Evolutionary conservation across 257 asterid species (phyloP).

Genomic region (Plantago ovata): DNA sequence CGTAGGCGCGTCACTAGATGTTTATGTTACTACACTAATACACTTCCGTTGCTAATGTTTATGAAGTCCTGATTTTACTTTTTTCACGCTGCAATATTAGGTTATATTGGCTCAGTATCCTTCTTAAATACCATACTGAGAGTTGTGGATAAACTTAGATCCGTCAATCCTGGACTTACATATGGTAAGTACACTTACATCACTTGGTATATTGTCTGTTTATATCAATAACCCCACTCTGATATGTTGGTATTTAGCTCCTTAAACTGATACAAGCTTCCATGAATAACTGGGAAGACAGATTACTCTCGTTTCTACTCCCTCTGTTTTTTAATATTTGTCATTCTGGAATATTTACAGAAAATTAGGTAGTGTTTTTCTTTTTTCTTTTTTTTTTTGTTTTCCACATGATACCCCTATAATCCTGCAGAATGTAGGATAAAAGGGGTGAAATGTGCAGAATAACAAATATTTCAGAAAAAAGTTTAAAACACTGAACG

Average conservation of each 20-base stretch:
- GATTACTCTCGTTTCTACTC: too few species aligned
- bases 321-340: too few species aligned
- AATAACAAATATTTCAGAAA: too few species aligned
- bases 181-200: conserved; percentile 53
- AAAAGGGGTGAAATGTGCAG: too few species aligned
- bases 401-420: too few species aligned
- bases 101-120: conserved; percentile 94
- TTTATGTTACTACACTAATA: not conserved
- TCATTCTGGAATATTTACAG: too few species aligned
- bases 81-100: conserved; percentile 37
- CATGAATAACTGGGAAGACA: not conserved
- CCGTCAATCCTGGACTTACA: conserved; percentile 83
- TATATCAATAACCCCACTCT: not conserved
- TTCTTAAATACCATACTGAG: conserved; percentile 76
- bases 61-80: not conserved
- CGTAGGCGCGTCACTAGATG: not conserved
- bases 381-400: conserved; percentile 15
- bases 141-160: conserved; percentile 85
- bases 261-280: conserved; percentile 13
- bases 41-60: conserved; percentile 12
- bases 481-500: too few species aligned
- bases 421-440: too few species aligned
- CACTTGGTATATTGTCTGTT: conserved; percentile 4
- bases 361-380: conserved; percentile 13
- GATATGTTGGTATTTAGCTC: conserved; percentile 2